These are phyloP conservation scores for Drechmeria coniospora DNA, from an alignment of 2,329 filamentous ascomycete genomes.

Conservation along the genomic window DNA sequence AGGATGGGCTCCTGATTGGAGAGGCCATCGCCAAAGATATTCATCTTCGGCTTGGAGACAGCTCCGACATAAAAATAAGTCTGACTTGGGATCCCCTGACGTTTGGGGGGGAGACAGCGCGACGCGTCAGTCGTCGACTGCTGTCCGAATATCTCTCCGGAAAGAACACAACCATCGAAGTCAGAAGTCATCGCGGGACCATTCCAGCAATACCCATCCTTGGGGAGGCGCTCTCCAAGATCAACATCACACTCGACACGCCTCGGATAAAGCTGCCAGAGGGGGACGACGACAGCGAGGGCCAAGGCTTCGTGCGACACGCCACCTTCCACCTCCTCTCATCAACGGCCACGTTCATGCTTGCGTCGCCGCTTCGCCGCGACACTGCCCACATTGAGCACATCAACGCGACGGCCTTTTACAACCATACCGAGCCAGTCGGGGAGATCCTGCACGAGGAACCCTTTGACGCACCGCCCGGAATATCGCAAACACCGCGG, in stretches of 20 bases:
- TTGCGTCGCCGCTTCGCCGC: conserved; percentile 61
- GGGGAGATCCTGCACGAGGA: conserved; percentile 62
- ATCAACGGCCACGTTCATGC: conserved; percentile 70
- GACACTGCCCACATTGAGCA: conserved; percentile 63
- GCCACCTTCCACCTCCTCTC: conserved; percentile 78
- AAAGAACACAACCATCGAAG: conserved; percentile 64
- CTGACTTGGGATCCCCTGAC: conserved; percentile 58
- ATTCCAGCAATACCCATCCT: conserved; percentile 61
- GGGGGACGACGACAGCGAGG: conserved; percentile 19
- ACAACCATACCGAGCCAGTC: conserved; percentile 63
- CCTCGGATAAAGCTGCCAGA: conserved; percentile 50
- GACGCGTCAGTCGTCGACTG: conserved; percentile 50
- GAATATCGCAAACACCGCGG: conserved; percentile 54
- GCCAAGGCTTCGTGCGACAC: conserved; percentile 61
- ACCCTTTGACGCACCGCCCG: conserved; percentile 64
- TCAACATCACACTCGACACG: conserved; percentile 56
- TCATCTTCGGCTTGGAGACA: conserved; percentile 50
- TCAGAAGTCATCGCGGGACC: conserved; percentile 54
- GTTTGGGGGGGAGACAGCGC: conserved; percentile 46
- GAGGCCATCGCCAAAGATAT: conserved; percentile 55
- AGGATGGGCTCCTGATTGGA: conserved; percentile 60
- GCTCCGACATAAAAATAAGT: conserved; percentile 51
- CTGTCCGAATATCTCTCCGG: conserved; percentile 81
- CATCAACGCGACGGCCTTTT: conserved; percentile 73
- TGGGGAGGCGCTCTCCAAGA: conserved; percentile 54